Percentiles rank a stretch among this genome's conserved stretches.
These are phyloP conservation scores for Penicillium ochrochloron DNA, from an alignment of 495 filamentous ascomycete genomes.

Conservation along the genomic window DNA sequence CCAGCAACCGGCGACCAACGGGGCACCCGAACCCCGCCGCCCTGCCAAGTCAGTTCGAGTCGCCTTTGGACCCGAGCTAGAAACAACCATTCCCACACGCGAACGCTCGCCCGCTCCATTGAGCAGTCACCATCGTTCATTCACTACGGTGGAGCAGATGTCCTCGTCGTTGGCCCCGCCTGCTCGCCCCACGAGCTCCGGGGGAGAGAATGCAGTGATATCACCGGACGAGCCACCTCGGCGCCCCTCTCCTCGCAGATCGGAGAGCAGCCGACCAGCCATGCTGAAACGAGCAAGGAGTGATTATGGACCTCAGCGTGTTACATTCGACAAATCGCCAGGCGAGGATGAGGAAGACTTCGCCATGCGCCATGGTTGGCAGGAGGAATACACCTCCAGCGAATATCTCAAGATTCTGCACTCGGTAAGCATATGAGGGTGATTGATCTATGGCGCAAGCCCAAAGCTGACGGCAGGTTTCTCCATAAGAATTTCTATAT, in stretches of 20 bases:
- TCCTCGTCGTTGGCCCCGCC: conserved; percentile 29
- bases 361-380: conserved; percentile 66
- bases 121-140: conserved; percentile 44
- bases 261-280: conserved; percentile 54
- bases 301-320: conserved; percentile 61
- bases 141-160: conserved; percentile 43
- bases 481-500: conserved; percentile 75
- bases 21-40: conserved; percentile 42
- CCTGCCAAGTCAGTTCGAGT: conserved; percentile 48
- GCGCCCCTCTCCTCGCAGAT: conserved; percentile 37
- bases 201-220: conserved; percentile 34
- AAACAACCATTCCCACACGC: conserved; percentile 49
- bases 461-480: conserved; percentile 21
- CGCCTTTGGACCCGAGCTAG: conserved; percentile 50
- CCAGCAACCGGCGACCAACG: conserved; percentile 36
- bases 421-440: conserved; percentile 49
- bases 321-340: conserved; percentile 38
- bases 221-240: conserved; percentile 30
- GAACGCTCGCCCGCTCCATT: conserved; percentile 47
- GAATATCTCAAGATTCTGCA: conserved; percentile 62
- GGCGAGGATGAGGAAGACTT: conserved; percentile 54
- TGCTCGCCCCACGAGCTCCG: conserved; percentile 42
- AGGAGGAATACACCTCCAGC: conserved; percentile 62
- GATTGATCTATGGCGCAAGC: not conserved
- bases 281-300: conserved; percentile 71